phyloP scores from a whole-genome alignment of 2,329 filamentous ascomycete species.

The Colletotrichum liaoningense region DNA sequence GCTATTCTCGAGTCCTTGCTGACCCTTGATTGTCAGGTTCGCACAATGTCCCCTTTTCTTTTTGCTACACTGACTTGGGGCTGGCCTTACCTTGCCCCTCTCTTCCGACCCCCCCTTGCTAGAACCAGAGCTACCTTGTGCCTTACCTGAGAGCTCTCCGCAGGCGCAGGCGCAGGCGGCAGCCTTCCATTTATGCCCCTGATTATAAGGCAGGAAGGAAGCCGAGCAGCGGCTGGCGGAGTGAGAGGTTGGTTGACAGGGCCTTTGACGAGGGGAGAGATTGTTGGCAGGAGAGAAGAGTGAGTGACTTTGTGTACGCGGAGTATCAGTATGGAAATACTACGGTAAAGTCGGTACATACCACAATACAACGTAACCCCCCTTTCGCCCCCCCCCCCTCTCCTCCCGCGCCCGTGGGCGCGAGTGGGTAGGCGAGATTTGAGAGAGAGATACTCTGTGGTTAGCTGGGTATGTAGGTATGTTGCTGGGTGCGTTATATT shows the following conservation, averaged over 20 bases:
- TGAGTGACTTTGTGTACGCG: background rate
- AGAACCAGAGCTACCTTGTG: background rate
- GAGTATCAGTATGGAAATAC: background rate
- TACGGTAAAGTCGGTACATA: background rate
- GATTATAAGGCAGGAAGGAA: background rate
- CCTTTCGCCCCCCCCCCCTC: too few relatives aligned
- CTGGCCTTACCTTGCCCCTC: background rate
- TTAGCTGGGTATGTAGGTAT: background rate
- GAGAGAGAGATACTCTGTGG: too few relatives aligned
- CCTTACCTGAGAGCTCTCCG: background rate
- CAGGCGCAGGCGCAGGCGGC: too few relatives aligned
- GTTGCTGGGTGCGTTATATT: background rate
- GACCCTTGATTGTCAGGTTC: background rate
- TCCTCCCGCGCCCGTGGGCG: background rate
- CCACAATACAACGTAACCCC: background rate
- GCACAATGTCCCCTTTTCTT: background rate
- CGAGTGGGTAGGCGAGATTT: background rate
- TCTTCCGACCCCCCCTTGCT: background rate
- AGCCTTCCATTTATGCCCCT: too few relatives aligned
- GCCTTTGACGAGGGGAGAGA: background rate
- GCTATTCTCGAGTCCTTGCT: background rate
- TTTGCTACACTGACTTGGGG: background rate
- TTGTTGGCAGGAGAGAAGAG: background rate
- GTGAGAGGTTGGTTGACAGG: background rate
- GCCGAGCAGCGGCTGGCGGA: background rate